phyloP scores from a whole-genome alignment of 768 basidiomycete species.

The Austroboletus festivus region DNA sequence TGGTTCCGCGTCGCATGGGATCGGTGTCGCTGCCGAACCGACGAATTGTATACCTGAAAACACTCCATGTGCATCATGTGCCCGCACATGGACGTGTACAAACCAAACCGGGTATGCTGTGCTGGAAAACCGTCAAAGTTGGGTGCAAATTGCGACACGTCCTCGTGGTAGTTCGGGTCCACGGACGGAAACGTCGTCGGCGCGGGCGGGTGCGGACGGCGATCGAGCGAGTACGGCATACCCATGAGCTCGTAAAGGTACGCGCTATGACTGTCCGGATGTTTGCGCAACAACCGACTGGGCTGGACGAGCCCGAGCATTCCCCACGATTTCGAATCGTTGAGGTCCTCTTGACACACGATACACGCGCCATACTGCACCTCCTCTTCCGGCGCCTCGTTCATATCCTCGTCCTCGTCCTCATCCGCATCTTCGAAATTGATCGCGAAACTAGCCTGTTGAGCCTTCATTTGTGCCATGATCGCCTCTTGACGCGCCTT shows the following conservation, averaged over 20 bases:
- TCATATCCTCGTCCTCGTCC: constrained; percentile 50
- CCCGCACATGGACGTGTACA: constrained; percentile 85
- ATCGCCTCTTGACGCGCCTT: constrained; percentile 91
- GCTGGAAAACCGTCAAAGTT: constrained; percentile 75
- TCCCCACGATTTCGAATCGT: constrained; percentile 70
- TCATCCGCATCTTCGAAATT: constrained; percentile 79
- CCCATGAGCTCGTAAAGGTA: constrained; percentile 73
- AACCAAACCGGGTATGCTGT: constrained; percentile 75
- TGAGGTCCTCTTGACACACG: constrained; percentile 95
- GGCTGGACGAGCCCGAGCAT: constrained; percentile 85
- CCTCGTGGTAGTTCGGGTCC: constrained; percentile 22
- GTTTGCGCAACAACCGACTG: constrained; percentile 76
- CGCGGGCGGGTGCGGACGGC: constrained; percentile 26
- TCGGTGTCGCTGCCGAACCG: constrained; percentile 83
- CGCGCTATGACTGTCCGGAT: constrained; percentile 58
- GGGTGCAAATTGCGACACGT: constrained; percentile 42
- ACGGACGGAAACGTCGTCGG: constrained; percentile 36
- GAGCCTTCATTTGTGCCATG: constrained; percentile 93
- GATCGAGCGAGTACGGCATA: constrained; percentile 65
- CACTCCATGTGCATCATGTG: constrained; percentile 98
- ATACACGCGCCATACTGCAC: constrained; percentile 89
- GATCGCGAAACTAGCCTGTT: constrained; percentile 82
- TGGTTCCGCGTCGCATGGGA: constrained; percentile 89
- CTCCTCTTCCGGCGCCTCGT: constrained; percentile 42
- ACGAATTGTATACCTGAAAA: constrained; percentile 85